phyloP scores from a whole-genome alignment of 805 yeast species.

The Saturnispora bothae region DNA sequence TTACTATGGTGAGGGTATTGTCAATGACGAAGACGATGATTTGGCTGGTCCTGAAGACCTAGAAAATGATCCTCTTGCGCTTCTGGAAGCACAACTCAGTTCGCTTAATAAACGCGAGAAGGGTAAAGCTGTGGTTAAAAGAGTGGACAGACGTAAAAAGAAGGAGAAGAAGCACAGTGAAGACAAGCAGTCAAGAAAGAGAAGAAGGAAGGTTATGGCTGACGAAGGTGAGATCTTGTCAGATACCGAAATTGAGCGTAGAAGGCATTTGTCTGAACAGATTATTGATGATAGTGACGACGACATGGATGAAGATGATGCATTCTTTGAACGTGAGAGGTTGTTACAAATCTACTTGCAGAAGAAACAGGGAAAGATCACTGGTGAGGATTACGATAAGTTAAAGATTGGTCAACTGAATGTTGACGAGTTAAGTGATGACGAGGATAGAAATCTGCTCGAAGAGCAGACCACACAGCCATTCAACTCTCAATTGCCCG shows the following conservation, averaged over 20 bases:
- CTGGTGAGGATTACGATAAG: slow-evolving; percentile 20
- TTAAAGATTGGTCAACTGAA: slow-evolving; percentile 8
- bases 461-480: not conserved
- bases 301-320: slow-evolving; percentile 43
- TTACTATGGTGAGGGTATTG: slow-evolving; percentile 12
- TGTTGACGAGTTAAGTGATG: slow-evolving; percentile 8
- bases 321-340: slow-evolving; percentile 48
- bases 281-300: slow-evolving; percentile 54
- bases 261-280: slow-evolving; percentile 37
- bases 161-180: slow-evolving; percentile 8
- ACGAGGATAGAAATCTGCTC: slow-evolving; percentile 8
- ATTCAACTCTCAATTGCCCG: not conserved
- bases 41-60: slow-evolving; percentile 28
- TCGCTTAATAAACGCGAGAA: slow-evolving; percentile 12
- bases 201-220: slow-evolving; percentile 15
- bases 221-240: slow-evolving; percentile 21
- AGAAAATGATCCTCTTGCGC: slow-evolving; percentile 32
- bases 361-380: slow-evolving; percentile 19
- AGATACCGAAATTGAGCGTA: slow-evolving; percentile 11
- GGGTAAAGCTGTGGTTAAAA: slow-evolving; percentile 21
- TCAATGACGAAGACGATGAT: slow-evolving; percentile 21
- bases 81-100: slow-evolving; percentile 27
- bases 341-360: slow-evolving; percentile 30
- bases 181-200: slow-evolving; percentile 3
- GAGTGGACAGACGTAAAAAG: slow-evolving; percentile 2